Percentiles rank a stretch among this genome's conserved stretches.
Conservation (phyloP, 108 stramenopile species). For the Conticribra weissflogii region DNA sequence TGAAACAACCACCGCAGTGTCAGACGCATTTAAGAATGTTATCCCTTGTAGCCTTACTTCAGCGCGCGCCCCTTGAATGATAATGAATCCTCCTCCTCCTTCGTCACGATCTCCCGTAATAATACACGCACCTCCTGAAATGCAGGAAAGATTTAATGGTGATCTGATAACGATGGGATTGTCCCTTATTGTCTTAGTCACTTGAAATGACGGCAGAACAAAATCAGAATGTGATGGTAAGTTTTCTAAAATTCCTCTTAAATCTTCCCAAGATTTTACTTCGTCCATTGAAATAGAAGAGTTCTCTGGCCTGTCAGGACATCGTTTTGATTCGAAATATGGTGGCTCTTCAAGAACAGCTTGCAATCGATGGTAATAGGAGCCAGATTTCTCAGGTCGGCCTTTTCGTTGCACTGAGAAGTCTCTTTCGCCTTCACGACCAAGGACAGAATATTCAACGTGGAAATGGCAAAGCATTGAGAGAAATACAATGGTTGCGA, state of each 20-base stretch:
- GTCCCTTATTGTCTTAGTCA: neutral
- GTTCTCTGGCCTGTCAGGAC: too few relatives aligned
- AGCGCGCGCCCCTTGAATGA: neutral
- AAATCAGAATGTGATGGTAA: neutral
- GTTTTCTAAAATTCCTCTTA: conserved; percentile 5
- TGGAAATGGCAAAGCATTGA: too few relatives aligned
- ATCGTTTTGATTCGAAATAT: too few relatives aligned
- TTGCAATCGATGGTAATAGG: too few relatives aligned
- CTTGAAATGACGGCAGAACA: conserved; percentile 17
- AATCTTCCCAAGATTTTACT: conserved; percentile 3
- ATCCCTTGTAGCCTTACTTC: neutral
- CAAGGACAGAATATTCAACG: too few relatives aligned
- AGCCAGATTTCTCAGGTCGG: too few relatives aligned
- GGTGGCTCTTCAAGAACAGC: too few relatives aligned
- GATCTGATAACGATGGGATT: neutral
- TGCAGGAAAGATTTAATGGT: conserved; percentile 1
- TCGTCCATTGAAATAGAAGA: neutral
- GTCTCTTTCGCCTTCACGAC: too few relatives aligned
- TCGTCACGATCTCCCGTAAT: neutral
- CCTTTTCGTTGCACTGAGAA: too few relatives aligned
- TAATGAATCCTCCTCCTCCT: conserved; percentile 1
- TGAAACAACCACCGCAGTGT: neutral
- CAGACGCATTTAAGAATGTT: conserved; percentile 6
- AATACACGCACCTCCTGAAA: conserved; percentile 11
- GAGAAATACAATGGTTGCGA: too few relatives aligned